Evolutionary conservation across 2,329 filamentous ascomycete genomes (phyloP).

Genomic region (Berkeleyomyces basicola): DNA sequence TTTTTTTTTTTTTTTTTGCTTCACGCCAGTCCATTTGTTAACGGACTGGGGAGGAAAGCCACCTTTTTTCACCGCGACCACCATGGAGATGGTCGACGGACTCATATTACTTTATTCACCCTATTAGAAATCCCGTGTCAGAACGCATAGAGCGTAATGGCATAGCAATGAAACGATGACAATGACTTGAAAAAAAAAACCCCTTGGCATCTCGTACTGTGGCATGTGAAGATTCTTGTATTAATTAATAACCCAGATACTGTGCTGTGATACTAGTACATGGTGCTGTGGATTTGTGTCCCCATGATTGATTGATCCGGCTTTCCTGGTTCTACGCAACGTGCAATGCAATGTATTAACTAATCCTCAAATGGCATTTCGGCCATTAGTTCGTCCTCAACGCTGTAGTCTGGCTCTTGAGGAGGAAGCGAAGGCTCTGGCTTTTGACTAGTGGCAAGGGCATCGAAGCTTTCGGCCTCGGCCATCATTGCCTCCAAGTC

Average conservation of each 20-base stretch:
- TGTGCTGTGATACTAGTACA: not conserved
- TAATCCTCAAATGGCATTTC: slow-evolving; percentile 27
- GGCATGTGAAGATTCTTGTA: not conserved
- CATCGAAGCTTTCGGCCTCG: slow-evolving; percentile 25
- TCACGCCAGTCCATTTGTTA: not conserved
- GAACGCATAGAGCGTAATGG: not conserved
- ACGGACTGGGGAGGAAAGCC: not conserved
- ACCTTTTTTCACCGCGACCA: not conserved
- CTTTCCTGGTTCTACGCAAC: no score
- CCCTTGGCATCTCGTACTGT: not conserved
- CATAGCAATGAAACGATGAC: slow-evolving; percentile 6
- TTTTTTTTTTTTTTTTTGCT: slow-evolving; percentile 3
- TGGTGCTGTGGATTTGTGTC: not conserved
- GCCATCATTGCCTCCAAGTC: slow-evolving; percentile 37
- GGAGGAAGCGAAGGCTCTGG: slow-evolving; percentile 10
- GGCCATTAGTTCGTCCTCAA: slow-evolving; percentile 53
- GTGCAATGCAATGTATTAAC: not conserved
- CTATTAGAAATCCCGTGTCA: not conserved
- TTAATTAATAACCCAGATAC: not conserved
- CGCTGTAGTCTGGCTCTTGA: slow-evolving; percentile 30
- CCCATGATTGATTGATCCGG: no score
- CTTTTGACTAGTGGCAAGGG: not conserved
- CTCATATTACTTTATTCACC: slow-evolving; percentile 1
- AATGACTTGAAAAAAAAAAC: slow-evolving; percentile 4
- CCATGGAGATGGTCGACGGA: slow-evolving; percentile 10